A percentile compares a stretch with the other conserved stretches of the same genome.
Conservation (phyloP, 2,329 filamentous ascomycete genomes). For the Apiospora marii region DNA sequence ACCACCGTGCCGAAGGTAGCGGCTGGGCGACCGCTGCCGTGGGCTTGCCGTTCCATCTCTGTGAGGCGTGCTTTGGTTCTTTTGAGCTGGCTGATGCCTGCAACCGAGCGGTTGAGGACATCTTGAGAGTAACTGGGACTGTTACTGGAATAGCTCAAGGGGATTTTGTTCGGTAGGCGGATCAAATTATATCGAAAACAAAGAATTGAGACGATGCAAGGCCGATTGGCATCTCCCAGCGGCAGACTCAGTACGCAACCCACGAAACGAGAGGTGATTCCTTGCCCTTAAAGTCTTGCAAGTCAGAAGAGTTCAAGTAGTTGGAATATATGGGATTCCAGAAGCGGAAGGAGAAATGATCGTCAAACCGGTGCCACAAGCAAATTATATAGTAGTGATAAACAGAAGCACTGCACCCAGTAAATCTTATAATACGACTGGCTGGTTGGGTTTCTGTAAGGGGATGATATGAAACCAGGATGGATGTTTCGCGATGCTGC, state of each 20-base stretch:
- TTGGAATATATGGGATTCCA: not conserved
- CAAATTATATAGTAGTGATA: not conserved
- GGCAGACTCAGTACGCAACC: not conserved
- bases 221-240: not conserved
- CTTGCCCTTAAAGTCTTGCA: not conserved
- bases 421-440: not conserved
- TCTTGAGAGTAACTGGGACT: not conserved
- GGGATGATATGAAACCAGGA: conserved; percentile 15
- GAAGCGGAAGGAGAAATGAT: not conserved
- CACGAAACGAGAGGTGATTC: not conserved
- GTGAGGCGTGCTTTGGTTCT: not conserved
- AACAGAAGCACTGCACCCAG: not conserved
- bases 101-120: not conserved
- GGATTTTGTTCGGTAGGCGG: too few species aligned
- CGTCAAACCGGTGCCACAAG: not conserved
- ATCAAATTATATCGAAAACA: not conserved
- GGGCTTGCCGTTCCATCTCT: not conserved
- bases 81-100: not conserved
- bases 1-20: not conserved
- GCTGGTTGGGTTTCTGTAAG: conserved; percentile 6
- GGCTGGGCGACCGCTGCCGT: not conserved
- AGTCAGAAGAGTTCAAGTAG: not conserved
- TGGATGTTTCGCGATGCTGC: conserved; percentile 18
- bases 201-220: not conserved
- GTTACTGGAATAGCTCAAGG: not conserved